Evolutionary conservation across 1,284 basidiomycete species (phyloP).

Genomic region (Ceratobasidium sp.): DNA sequence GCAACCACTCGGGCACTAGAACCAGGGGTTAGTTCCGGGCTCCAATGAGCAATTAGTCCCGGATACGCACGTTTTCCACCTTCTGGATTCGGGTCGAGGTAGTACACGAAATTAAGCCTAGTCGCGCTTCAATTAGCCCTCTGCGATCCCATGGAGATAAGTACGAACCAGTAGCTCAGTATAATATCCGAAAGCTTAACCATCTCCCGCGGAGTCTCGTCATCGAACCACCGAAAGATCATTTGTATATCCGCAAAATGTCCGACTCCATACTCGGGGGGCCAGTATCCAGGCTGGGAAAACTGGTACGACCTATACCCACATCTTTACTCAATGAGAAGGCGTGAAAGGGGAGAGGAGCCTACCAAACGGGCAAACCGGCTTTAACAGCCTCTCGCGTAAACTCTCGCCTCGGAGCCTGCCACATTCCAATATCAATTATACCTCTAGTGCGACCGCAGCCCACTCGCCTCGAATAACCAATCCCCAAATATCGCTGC

Average conservation of each 20-base stretch:
- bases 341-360: background rate
- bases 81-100: constrained; percentile 18
- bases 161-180: constrained; percentile 91
- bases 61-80: constrained; percentile 8
- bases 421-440: background rate
- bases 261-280: constrained; percentile 33
- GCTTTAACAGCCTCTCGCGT: constrained; percentile 34
- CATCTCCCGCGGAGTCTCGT: constrained; percentile 60
- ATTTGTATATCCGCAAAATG: constrained; percentile 41
- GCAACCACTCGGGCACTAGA: constrained; percentile 27
- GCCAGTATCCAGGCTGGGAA: constrained; percentile 41
- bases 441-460: background rate
- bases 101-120: constrained; percentile 36
- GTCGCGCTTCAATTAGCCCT: background rate
- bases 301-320: constrained; percentile 38
- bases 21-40: background rate
- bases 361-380: constrained; percentile 37
- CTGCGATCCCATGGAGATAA: constrained; percentile 72
- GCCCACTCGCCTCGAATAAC: constrained; percentile 33
- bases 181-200: constrained; percentile 80
- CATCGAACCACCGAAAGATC: constrained; percentile 43
- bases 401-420: constrained; percentile 43
- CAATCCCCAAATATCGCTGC: constrained; percentile 57
- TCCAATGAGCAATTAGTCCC: background rate
- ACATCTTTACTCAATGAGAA: background rate